These are phyloP conservation scores for Lepraria neglecta DNA, from an alignment of 495 filamentous ascomycete genomes.

Conservation along the genomic window DNA sequence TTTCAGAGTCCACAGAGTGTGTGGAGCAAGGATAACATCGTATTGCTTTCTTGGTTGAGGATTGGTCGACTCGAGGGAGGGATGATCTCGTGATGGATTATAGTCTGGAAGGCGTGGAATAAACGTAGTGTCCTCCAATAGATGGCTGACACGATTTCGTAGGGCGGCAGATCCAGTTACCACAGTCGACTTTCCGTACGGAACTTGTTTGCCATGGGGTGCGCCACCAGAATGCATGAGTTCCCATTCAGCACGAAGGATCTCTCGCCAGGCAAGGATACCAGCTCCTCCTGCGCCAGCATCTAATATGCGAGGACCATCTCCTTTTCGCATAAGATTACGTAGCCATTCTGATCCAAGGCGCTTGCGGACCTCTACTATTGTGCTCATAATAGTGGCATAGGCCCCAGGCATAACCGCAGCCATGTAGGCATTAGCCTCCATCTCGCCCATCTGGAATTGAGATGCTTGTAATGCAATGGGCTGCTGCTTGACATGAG, in stretches of 20 bases:
- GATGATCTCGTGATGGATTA: slow-evolving; percentile 51
- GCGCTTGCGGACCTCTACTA: slow-evolving; percentile 81
- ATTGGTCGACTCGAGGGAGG: slow-evolving; percentile 41
- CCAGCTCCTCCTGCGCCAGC: slow-evolving; percentile 80
- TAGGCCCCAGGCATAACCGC: slow-evolving; percentile 76
- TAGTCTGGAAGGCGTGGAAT: slow-evolving; percentile 90
- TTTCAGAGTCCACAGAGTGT: slow-evolving; percentile 64
- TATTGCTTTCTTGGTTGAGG: slow-evolving; percentile 62
- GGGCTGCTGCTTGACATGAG: slow-evolving; percentile 54
- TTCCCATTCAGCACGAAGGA: slow-evolving; percentile 75
- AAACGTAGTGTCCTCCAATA: slow-evolving; percentile 86
- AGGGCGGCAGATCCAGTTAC: slow-evolving; percentile 58
- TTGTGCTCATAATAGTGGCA: slow-evolving; percentile 59
- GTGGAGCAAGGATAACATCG: slow-evolving; percentile 85
- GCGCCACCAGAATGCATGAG: slow-evolving; percentile 47
- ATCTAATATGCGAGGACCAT: slow-evolving; percentile 77
- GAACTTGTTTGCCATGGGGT: slow-evolving; percentile 36
- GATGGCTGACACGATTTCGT: slow-evolving; percentile 64
- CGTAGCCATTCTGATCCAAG: slow-evolving; percentile 75
- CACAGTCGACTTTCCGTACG: slow-evolving; percentile 55
- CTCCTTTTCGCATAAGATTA: slow-evolving; percentile 55
- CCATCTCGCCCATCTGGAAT: slow-evolving; percentile 70
- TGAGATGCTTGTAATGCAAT: slow-evolving; percentile 67
- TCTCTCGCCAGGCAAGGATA: slow-evolving; percentile 74
- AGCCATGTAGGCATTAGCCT: slow-evolving; percentile 77